phyloP scores from a whole-genome alignment of 2,329 filamentous ascomycete genomes.

The Alternaria longipes region DNA sequence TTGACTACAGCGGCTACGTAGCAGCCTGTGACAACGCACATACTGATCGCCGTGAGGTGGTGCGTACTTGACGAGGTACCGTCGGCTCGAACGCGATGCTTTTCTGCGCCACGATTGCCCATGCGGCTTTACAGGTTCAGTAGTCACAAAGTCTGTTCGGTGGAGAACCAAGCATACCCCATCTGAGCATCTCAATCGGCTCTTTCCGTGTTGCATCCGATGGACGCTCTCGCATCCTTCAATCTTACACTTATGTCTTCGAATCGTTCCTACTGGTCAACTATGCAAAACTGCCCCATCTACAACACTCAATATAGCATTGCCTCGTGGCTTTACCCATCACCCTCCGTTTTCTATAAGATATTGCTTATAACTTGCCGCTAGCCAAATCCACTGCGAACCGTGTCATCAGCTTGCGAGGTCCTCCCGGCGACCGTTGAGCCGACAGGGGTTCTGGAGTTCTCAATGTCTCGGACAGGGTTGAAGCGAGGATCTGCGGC shows the following conservation, averaged over 20 bases:
- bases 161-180: background rate
- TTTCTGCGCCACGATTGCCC: background rate
- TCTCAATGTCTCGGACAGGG: constrained; percentile 35
- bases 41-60: background rate
- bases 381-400: constrained; percentile 16
- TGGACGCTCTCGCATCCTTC: constrained; percentile 8
- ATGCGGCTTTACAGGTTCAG: background rate
- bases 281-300: background rate
- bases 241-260: constrained; percentile 7
- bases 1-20: background rate
- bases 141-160: background rate
- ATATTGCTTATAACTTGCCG: constrained; percentile 20
- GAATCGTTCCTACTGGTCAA: constrained; percentile 4
- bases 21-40: background rate
- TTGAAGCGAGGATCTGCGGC: constrained; percentile 42
- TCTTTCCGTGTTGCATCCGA: background rate
- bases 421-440: constrained; percentile 20
- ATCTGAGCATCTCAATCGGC: background rate
- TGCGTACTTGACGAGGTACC: background rate
- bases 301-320: background rate
- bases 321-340: constrained; percentile 1
- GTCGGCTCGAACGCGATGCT: constrained; percentile 1
- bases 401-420: constrained; percentile 26
- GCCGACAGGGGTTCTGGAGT: constrained; percentile 34
- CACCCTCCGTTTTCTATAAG: constrained; percentile 4